Evolutionary conservation across 2,329 filamentous ascomycete genomes (phyloP), one percentile per base, ranked within the genome.

Genomic region (Colletotrichum limetticola): DNA sequence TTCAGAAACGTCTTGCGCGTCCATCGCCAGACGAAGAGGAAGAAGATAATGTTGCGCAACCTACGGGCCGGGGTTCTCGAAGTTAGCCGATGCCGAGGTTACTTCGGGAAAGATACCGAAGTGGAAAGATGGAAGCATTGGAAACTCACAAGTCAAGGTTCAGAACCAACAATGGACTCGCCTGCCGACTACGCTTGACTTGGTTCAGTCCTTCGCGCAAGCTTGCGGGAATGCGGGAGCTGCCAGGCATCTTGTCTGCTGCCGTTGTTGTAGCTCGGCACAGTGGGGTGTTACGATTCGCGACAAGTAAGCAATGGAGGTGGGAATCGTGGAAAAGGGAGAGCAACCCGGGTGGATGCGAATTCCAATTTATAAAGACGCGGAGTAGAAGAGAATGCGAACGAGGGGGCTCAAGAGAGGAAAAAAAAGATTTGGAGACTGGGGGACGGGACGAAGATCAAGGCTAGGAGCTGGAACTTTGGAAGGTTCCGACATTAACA

Each of bases 11-110:
- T 89, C 79, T 93, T 94, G 76, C 95, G 94, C 37, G 93, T 90
- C 87, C 95, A 93, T 80, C 95, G 93, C 60, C 97, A 86, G 73
- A 98, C 82, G 85, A 98, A 98, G 77, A 97, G 89, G 80, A 95
- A 88, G 83, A 98, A 97, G 78, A 98, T 86, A 72, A 98, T 86
- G 81, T 98, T 97, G 67, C 94, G 94, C 74, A 98, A 80, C 73
- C 94, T 96, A 76, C 22, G 52, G 24, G 12, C 16, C 30, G 28
- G 60, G 70, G 49, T 16, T 5, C 14, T 22, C 46, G 35, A 52
- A 35, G 11, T 74, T 59, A 74, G 61, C 71, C 49, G 62, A 52
- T 57, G 64, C 60, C 59, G 42, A 63, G 62, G 30, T 53, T 19
- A 61, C 52, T 42, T 22, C 52, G 24, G 42, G 60, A 52, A 24